phyloP scores from a whole-genome alignment of 2,329 filamentous ascomycete genomes.

The Ramichloridium luteum region DNA sequence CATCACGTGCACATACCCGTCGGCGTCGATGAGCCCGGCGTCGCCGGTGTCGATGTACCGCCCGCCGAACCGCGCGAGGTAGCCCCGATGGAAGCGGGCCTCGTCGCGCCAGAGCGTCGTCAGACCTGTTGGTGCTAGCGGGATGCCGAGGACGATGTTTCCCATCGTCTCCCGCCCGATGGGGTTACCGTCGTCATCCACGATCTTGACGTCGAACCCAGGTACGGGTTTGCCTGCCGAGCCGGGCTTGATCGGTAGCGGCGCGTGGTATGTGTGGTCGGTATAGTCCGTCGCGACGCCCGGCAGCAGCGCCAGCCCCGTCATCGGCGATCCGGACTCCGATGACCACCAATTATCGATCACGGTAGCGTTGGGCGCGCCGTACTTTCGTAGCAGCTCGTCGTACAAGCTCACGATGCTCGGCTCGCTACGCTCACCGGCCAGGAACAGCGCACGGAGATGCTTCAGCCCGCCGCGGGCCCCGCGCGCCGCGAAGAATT shows the following conservation, averaged over 20 bases:
- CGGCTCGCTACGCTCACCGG: slow-evolving; percentile 80
- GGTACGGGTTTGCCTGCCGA: slow-evolving; percentile 86
- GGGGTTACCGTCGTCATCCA: slow-evolving; percentile 67
- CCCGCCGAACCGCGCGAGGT: slow-evolving; percentile 68
- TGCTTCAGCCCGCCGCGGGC: slow-evolving; percentile 56
- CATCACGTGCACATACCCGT: slow-evolving; percentile 51
- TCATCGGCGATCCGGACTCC: slow-evolving; percentile 57
- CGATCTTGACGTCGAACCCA: slow-evolving; percentile 75
- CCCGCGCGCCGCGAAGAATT: slow-evolving; percentile 51
- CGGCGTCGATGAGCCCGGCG: slow-evolving; percentile 69
- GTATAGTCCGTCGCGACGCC: slow-evolving; percentile 45
- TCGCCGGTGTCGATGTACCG: slow-evolving; percentile 87
- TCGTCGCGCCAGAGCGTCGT: slow-evolving; percentile 78
- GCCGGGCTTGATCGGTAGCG: slow-evolving; percentile 61
- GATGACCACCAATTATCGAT: slow-evolving; percentile 68
- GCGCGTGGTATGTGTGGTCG: slow-evolving; percentile 31
- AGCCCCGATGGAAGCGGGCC: slow-evolving; percentile 72
- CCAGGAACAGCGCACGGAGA: slow-evolving; percentile 67
- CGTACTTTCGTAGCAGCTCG: slow-evolving; percentile 54
- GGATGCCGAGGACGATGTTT: slow-evolving; percentile 76
- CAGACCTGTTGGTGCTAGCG: slow-evolving; percentile 75
- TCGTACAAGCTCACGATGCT: slow-evolving; percentile 75
- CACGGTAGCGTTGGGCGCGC: slow-evolving; percentile 48
- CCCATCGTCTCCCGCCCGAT: slow-evolving; percentile 62
- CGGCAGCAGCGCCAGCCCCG: slow-evolving; percentile 52